Base-by-base conservation (phyloP, 2,329 filamentous ascomycete species). In the Stachybotrys chlorohalonatus region DNA sequence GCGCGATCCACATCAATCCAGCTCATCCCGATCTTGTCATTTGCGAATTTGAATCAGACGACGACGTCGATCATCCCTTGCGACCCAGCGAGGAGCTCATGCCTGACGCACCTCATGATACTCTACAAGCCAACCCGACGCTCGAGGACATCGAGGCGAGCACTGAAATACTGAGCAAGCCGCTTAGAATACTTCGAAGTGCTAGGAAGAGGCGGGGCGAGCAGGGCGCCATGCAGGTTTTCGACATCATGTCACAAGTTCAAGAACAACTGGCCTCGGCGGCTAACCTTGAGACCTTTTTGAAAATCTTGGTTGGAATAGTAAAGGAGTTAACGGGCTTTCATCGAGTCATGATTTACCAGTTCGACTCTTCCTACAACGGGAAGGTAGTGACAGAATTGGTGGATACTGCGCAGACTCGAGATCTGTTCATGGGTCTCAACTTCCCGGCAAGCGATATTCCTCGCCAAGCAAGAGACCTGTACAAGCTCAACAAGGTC, bases 291-390 rank as follows among this genome's bases (percentile, higher is more conserved):
- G 84, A 90, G 1, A 76, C 69, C 1, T 90, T 96, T 56, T 73
- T 95, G 45, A 93, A 94, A 62, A 85, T 92, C 6, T 71, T 94
- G 3, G 87, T 93, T 0, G 90, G 90, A 0, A 87, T 96, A 7
- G 83, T 95, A 39, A 95, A 95, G 65, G 91, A 96, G 64, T 68
- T 96, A 51, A 95, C 90, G 0, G 90, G 91, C 0, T 96, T 96
- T 59, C 91, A 95, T 65, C 87, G 91, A 11, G 89, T 95, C 51
- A 92, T 96, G 89, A 81, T 96, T 2, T 96, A 95, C 64, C 90
- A 95, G 67, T 96, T 96, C 59, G 91, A 96, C 67, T 76, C 84
- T 5, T 70, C 78, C 1, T 94, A 87, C 76, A 95, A 95, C 62
- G 91, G 90, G 16, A 85, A 88, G 54, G 90, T 95, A 1, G 90